Conservation (phyloP, 139 green algal species). For the Tetratostichococcus sp. region DNA sequence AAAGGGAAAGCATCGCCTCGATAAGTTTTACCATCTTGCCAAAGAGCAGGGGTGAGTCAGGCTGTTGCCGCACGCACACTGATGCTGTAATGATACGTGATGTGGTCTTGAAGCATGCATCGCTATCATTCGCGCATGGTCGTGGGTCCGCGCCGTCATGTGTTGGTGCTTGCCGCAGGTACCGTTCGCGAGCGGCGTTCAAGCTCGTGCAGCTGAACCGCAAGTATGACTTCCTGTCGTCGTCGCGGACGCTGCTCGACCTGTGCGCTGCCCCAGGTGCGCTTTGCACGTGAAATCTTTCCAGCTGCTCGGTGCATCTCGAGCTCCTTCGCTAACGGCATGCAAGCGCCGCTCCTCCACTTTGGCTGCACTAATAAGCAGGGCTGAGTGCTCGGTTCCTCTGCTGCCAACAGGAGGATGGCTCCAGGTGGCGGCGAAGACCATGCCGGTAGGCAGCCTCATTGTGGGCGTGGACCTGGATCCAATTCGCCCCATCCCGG, state of each 20-base stretch:
- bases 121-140: too few relatives aligned
- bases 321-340: too few relatives aligned
- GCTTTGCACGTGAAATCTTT: background rate
- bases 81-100: too few relatives aligned
- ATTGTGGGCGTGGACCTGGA: conserved; percentile 95
- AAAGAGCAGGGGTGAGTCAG: conserved; percentile 92
- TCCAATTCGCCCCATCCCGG: conserved; percentile 88
- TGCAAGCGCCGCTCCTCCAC: too few relatives aligned
- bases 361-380: too few relatives aligned
- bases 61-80: background rate
- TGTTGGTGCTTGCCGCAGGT: too few relatives aligned
- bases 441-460: conserved; percentile 84
- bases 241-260: conserved; percentile 78
- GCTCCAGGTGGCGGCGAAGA: conserved; percentile 91
- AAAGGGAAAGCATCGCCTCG: conserved; percentile 86
- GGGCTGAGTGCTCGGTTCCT: too few relatives aligned
- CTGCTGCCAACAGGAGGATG: conserved; percentile 70
- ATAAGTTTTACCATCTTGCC: conserved; percentile 98
- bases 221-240: conserved; percentile 91
- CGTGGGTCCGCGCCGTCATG: too few relatives aligned
- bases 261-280: conserved; percentile 94
- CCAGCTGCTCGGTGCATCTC: too few relatives aligned
- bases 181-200: conserved; percentile 95
- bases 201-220: conserved; percentile 99
- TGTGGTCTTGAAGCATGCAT: too few relatives aligned